Conservation (phyloP, 2,329 filamentous ascomycete species). For the Microdochium nivale region DNA sequence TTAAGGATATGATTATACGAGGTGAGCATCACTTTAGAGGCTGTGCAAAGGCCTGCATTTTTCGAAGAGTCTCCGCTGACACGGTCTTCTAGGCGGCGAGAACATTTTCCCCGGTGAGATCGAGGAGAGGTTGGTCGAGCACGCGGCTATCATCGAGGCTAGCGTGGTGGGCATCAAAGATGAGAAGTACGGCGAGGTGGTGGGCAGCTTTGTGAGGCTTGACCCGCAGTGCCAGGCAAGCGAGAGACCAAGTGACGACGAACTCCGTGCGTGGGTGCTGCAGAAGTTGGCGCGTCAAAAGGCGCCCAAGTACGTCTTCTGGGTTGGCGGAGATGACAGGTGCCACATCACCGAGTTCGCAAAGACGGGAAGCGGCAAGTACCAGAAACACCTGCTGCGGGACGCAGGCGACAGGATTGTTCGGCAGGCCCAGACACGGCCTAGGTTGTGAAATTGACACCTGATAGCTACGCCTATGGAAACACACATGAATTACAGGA, state of each 20-base stretch:
- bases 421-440: not conserved
- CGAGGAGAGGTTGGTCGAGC: conserved; percentile 57
- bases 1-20: conserved; percentile 65
- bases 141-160: conserved; percentile 45
- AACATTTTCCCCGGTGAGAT: conserved; percentile 58
- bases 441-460: not conserved
- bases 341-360: conserved; percentile 32
- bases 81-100: conserved; percentile 30
- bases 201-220: conserved; percentile 49
- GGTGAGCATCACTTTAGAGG: conserved; percentile 23
- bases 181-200: conserved; percentile 56
- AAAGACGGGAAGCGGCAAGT: conserved; percentile 61
- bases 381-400: conserved; percentile 51
- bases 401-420: conserved; percentile 40
- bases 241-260: conserved; percentile 26
- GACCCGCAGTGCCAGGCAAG: not conserved
- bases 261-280: conserved; percentile 47
- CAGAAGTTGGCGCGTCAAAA: conserved; percentile 47
- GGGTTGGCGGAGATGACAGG: conserved; percentile 31
- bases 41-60: not conserved
- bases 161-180: conserved; percentile 57
- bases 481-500: not conserved
- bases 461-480: not conserved
- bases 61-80: not conserved
- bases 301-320: conserved; percentile 43